Percentiles rank a stretch among this genome's conserved stretches.
phyloP scores from a whole-genome alignment of 2,329 filamentous ascomycete genomes.

The Cadophora sp. region DNA sequence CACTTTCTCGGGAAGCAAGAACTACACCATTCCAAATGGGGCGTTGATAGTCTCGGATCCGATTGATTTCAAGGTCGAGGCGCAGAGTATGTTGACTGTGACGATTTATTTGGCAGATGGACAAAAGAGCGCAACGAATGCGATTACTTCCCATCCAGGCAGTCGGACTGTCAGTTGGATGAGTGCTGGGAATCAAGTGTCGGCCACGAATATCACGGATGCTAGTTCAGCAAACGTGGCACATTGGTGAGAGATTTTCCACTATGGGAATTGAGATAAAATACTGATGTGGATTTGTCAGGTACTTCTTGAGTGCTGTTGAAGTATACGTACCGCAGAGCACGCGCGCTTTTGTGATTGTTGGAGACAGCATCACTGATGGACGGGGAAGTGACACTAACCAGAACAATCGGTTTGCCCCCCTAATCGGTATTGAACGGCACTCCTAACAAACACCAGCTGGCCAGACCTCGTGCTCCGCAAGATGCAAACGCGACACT shows the following conservation, averaged over 20 bases:
- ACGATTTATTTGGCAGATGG: conserved; percentile 64
- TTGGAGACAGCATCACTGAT: conserved; percentile 73
- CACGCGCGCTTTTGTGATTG: conserved; percentile 56
- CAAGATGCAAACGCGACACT: conserved; percentile 54
- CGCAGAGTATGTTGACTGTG: conserved; percentile 61
- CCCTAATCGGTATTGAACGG: background rate
- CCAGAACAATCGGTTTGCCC: conserved; percentile 58
- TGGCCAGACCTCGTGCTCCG: conserved; percentile 65
- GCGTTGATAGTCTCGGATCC: conserved; percentile 67
- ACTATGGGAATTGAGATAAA: too few species aligned
- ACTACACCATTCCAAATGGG: conserved; percentile 61
- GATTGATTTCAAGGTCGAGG: conserved; percentile 58
- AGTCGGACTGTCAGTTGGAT: conserved; percentile 69
- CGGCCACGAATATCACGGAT: conserved; percentile 54
- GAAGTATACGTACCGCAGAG: conserved; percentile 60
- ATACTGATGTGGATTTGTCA: conserved; percentile 34
- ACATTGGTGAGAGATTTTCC: conserved; percentile 48
- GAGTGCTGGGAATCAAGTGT: conserved; percentile 62
- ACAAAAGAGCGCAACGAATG: conserved; percentile 55
- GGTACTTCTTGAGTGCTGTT: conserved; percentile 67
- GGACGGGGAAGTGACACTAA: conserved; percentile 68
- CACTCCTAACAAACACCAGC: conserved; percentile 39
- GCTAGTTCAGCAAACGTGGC: conserved; percentile 41
- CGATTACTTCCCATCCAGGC: conserved; percentile 69
- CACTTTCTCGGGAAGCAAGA: conserved; percentile 62